Evolutionary conservation across 352 stramenopile genomes (phyloP), one percentile per base, ranked within the genome.

Genomic region (Thraustotheca clavata): DNA sequence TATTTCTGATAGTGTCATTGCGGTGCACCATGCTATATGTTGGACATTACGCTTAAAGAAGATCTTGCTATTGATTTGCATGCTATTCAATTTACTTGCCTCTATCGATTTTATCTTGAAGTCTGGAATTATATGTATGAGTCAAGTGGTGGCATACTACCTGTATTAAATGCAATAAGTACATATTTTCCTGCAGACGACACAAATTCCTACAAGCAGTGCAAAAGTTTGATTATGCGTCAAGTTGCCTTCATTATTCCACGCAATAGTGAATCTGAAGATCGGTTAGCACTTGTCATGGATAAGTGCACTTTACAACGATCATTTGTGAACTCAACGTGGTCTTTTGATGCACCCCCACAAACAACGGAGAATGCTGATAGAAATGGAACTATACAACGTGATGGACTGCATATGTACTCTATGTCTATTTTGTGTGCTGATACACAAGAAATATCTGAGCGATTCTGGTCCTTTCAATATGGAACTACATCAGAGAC

Each of bases 41-140:
- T 52, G 24, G 43, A 52, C 11, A 24, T 52, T 24, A 24, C n/a
- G 43, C 43, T 14, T 11, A 35, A 34, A 6, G 50, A 35, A n/a
- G 24, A 40, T 1, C 18, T 60, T 11, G 1, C 14, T 26, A 16
- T 26, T 1, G 5, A 7, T 4, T 18, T 63, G 29, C 55, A 63
- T 26, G 57, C 12, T 5, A 4, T 65, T 8, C 57, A 65, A 32
- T 4, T 52, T 26, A 65, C 57, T 11, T 65, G 57, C 22, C 39
- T 65, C 22, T 65, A 43, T 20, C 57, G 57, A 9, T 54, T 55
- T 11, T 65, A 65, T 31, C 26, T 65, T 16, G 57, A 65, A 22
- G 16, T 39, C 3, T 65, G 57, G 57, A 65, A 55, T 33, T 65
- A 65, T 26, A n/a, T 39, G 12, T 65, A 55, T 33, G 18, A 50